Conservation (phyloP, 306 rosid species). For the Quercus wislizeni region DNA sequence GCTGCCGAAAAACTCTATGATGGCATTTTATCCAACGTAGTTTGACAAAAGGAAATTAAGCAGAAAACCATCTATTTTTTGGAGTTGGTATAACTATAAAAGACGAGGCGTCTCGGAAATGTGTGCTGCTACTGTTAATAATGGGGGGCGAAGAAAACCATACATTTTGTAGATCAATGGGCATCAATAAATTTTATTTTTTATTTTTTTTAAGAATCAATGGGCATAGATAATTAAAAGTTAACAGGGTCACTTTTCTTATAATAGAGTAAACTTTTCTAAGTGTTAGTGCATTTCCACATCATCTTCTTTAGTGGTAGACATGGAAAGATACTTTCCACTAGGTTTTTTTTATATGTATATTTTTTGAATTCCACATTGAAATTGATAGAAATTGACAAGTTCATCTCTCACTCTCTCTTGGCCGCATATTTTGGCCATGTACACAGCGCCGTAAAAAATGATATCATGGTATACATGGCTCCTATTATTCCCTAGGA, state of each 20-base stretch:
- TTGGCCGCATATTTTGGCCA: not conserved
- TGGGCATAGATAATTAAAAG: not conserved
- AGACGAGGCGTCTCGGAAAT: conserved; percentile 30
- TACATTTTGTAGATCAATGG: not conserved
- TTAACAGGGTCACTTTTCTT: not conserved
- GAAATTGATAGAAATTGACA: not conserved
- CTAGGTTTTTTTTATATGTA: not conserved
- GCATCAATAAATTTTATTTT: not conserved
- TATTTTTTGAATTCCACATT: conserved; percentile 14
- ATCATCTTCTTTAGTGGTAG: conserved; percentile 36
- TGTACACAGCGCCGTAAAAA: too few species aligned
- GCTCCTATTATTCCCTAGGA: too few species aligned
- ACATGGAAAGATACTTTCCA: conserved; percentile 16
- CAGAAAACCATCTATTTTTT: not conserved
- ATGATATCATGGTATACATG: too few species aligned
- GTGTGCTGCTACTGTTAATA: not conserved
- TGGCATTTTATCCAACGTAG: not conserved
- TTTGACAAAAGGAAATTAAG: not conserved
- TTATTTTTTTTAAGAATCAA: too few species aligned
- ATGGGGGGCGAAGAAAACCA: conserved; percentile 7
- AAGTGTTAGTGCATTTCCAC: conserved; percentile 23
- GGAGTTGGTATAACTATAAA: not conserved
- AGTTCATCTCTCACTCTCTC: not conserved
- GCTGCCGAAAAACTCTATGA: not conserved
- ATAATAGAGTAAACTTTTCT: not conserved